Evolutionary conservation across 2,329 filamentous ascomycete species (phyloP), one percentile per base, ranked within the genome.

Genomic region (Graphilbum fragrans): DNA sequence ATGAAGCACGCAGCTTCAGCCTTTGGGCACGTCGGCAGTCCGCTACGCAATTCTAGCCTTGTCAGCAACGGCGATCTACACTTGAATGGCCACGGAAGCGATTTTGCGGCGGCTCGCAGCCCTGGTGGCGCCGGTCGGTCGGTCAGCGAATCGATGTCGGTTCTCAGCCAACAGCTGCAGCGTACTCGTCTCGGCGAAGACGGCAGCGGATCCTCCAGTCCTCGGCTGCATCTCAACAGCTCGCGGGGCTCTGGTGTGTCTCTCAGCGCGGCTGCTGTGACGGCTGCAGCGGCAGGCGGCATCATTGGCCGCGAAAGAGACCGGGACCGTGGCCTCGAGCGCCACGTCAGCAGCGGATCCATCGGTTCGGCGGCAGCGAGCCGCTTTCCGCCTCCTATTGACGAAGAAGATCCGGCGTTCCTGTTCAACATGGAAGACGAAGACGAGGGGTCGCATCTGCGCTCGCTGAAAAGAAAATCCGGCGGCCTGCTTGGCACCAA

Each of bases 381-480:
- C 18, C 64, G 76, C 16, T 78, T 77, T 53, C 75, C 75, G 2
- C 79, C 74, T 1, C 75, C 75, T 3, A 80, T 80, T 46, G 75
- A 79, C 45, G 76, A 80, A 52, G 76, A 80, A 50, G 74, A 80
- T 42, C 65, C 72, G 4, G 69, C 74, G 21, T 78, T 80, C 48
- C 71, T 80, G 14, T 80, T 80, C 54, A 73, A 64, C 52, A 80
- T 80, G 75, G 76, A 80, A 49, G 73, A 77, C 42, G 72, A 74
- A 21, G 71, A 73, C 19, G 73, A 77, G 25, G 60, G 67, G 19
- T 61, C 68, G 31, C 58, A 47, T 17, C 23, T 38, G 34, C 27
- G 41, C 4, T 33, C 45, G 21, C 22, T 35, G 29, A 47, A 45
- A 33, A 43, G 42, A 3, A 45, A 37, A 3, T 48, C 46, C 1